Base-by-base conservation (phyloP, 208 protist species). In the Leishmania guyanensis region DNA sequence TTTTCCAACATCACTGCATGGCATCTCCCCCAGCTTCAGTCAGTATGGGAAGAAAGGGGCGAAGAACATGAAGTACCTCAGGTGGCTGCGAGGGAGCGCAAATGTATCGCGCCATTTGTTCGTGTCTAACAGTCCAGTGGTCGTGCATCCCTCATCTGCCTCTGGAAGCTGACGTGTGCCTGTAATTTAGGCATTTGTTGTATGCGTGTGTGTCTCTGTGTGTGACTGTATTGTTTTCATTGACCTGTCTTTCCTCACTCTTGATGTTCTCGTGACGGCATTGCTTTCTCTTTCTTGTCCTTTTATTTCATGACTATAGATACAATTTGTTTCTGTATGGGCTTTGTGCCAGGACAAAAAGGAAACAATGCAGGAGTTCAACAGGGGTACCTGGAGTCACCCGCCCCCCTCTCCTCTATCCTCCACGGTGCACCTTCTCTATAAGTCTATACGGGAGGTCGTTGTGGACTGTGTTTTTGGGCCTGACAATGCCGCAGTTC, bases 281-380 rank as follows among this genome's bases (percentile, higher is more conserved):
- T 53, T 46, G 43, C 43, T 46, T 46, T 39, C 46, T 84, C 33
- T 83, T 75, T 72, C 78, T 29, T 33, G 54, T 74, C 78, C 77
- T 83, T 68, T 73, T 58, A 84, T 68, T 84, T 48, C 16, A 6
- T 69, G 50, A 29, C 22, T 65, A 36, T 71, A 75, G 60, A 70
- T 82, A 75, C 51, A 43, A 73, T 78, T 77, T 60, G 3, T 79
- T 75, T 75, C 54, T 77, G 54, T 77, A 29, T 73, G 10, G n/a
- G 33, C 51, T 72, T 33, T 60, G 29, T n/a, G 46, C 69, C 69
- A 36, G 69, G 53, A 29, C 51, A 50, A 73, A 50, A 73, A 51
- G 0, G 69, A 73, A 46, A 12, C 46, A 14, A 29, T 73, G 43
- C 8, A 53, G 69, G 22, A 48, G 39, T 54, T 51, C 46, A 33